Evolutionary conservation across 768 basidiomycete species (phyloP).

Genomic region (Amyloporia xantha): DNA sequence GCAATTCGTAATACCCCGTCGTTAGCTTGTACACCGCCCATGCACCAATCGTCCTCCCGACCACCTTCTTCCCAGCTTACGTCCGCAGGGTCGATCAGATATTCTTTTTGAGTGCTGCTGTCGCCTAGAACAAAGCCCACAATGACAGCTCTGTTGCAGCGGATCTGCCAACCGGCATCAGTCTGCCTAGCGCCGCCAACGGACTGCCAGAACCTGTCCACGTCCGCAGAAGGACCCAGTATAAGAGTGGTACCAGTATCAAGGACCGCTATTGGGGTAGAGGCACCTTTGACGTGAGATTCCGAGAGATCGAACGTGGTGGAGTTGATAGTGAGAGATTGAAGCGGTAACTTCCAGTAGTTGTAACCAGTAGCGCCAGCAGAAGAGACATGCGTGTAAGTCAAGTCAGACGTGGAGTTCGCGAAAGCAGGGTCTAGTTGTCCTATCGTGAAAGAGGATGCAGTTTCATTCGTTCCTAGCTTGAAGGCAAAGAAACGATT

Average conservation of each 20-base stretch:
- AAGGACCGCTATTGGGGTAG: constrained; percentile 46
- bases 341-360: constrained; percentile 53
- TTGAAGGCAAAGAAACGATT: constrained; percentile 45
- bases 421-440: constrained; percentile 34
- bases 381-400: constrained; percentile 32
- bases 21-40: constrained; percentile 50
- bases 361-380: constrained; percentile 33
- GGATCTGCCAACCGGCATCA: constrained; percentile 40
- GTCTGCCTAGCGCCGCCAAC: constrained; percentile 38
- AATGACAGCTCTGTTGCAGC: constrained; percentile 41
- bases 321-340: constrained; percentile 38
- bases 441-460: constrained; percentile 48
- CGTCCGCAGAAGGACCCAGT: constrained; percentile 46
- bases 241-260: constrained; percentile 59
- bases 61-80: constrained; percentile 42
- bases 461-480: constrained; percentile 31
- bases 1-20: constrained; percentile 31
- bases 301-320: constrained; percentile 33
- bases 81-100: constrained; percentile 44
- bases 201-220: constrained; percentile 44
- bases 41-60: constrained; percentile 41
- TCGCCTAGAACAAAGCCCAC: constrained; percentile 41
- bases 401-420: constrained; percentile 27
- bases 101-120: constrained; percentile 28
- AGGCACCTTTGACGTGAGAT: constrained; percentile 38